phyloP scores from a whole-genome alignment of 176 grass and related monocot genomes.

The barley (Hordeum vulgare) region MorexV3_pseudomolecules_assembly NC_058524.1:560256032-560256531 shows the following conservation, averaged over 20 bases:
- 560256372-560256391: too few species aligned
- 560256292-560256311: neutral
- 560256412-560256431: neutral
- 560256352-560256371: neutral
- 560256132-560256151: neutral
- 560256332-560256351: neutral
- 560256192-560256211: conserved; percentile 56
- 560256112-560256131: neutral
- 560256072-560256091: conserved; percentile 85
- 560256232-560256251: conserved; percentile 64
- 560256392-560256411: neutral
- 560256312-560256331: neutral
- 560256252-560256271: conserved; percentile 54
- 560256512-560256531: too few species aligned
- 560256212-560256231: conserved; percentile 39
- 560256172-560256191: neutral
- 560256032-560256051: conserved; percentile 43
- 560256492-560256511: too few species aligned
- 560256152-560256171: neutral
- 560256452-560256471: too few species aligned
- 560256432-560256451: too few species aligned
- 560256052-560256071: conserved; percentile 61
- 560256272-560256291: conserved; percentile 45
- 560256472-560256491: too few species aligned
- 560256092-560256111: neutral